A percentile compares a stretch with the other conserved stretches of the same genome.
Conservation (phyloP, 768 basidiomycete genomes). For the Suillus sp. region DNA sequence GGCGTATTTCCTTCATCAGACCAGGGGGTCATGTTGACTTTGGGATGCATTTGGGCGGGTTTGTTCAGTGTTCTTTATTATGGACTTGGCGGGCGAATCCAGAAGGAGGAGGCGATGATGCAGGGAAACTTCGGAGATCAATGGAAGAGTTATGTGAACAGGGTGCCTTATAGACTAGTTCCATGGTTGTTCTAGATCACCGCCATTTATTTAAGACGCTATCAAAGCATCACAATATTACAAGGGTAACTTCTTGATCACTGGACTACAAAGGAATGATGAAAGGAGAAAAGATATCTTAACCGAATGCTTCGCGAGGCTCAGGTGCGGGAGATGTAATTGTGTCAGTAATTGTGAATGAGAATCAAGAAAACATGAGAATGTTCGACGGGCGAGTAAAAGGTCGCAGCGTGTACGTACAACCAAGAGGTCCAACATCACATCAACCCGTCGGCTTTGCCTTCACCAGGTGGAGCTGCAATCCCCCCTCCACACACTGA, state of each 20-base stretch:
- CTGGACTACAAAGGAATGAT: background rate
- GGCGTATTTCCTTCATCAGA: constrained; percentile 8
- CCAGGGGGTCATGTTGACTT: background rate
- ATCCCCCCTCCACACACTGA: constrained; percentile 25
- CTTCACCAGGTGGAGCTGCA: constrained; percentile 29
- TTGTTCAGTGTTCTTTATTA: background rate
- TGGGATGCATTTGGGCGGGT: constrained; percentile 5
- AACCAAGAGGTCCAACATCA: constrained; percentile 5
- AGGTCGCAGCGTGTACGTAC: background rate
- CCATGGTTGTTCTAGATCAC: constrained; percentile 12
- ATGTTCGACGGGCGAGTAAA: background rate
- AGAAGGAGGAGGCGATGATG: constrained; percentile 18
- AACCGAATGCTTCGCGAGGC: background rate
- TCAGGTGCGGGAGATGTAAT: background rate
- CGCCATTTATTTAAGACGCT: background rate
- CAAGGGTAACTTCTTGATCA: background rate
- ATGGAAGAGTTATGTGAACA: constrained; percentile 12
- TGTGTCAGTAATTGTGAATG: background rate
- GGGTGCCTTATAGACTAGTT: constrained; percentile 16
- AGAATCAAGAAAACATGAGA: background rate
- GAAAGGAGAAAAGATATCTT: background rate
- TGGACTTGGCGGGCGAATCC: constrained; percentile 15
- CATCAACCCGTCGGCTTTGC: constrained; percentile 15
- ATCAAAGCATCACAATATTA: background rate
- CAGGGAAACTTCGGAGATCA: constrained; percentile 15